These are phyloP conservation scores for Didymella lethalis DNA, from an alignment of 2,329 filamentous ascomycete genomes.

Conservation along the genomic window DNA sequence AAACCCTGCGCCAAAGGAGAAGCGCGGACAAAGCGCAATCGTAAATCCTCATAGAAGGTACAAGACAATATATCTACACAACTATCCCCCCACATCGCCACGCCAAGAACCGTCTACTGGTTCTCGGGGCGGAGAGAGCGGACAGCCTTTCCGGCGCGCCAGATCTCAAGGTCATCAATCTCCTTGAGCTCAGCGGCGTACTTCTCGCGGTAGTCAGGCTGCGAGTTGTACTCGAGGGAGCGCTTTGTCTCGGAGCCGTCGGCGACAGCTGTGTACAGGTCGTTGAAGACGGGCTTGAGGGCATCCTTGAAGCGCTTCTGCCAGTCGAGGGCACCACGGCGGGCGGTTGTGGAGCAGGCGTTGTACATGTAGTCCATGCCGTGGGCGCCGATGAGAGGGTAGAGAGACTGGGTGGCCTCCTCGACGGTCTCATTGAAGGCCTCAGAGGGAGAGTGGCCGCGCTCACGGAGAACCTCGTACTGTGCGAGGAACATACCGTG, in stretches of 20 bases:
- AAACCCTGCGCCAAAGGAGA: slow-evolving; percentile 16
- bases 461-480: slow-evolving; percentile 99
- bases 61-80: slow-evolving; percentile 19
- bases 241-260: slow-evolving; percentile 94
- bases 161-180: slow-evolving; percentile 98
- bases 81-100: background rate
- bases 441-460: slow-evolving; percentile 95
- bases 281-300: slow-evolving; percentile 98
- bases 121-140: slow-evolving; percentile 60
- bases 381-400: slow-evolving; percentile 95
- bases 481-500: slow-evolving; percentile 99
- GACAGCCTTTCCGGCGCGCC: slow-evolving; percentile 97
- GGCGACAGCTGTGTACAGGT: slow-evolving; percentile 91
- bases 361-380: slow-evolving; percentile 99
- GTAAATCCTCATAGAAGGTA: slow-evolving; percentile 3
- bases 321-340: slow-evolving; percentile 99
- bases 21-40: slow-evolving; percentile 19
- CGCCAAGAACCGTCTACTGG: slow-evolving; percentile 34
- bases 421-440: slow-evolving; percentile 99
- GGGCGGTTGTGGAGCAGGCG: slow-evolving; percentile 97
- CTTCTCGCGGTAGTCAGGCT: slow-evolving; percentile 94
- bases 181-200: slow-evolving; percentile 99
- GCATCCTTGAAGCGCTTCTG: slow-evolving; percentile 95
- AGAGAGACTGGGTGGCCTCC: slow-evolving; percentile 97
- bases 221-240: slow-evolving; percentile 96